Evolutionary conservation across 108 stramenopile species (phyloP), one percentile per base, ranked within the genome.

Genomic region (Chaetoceros muelleri): DNA sequence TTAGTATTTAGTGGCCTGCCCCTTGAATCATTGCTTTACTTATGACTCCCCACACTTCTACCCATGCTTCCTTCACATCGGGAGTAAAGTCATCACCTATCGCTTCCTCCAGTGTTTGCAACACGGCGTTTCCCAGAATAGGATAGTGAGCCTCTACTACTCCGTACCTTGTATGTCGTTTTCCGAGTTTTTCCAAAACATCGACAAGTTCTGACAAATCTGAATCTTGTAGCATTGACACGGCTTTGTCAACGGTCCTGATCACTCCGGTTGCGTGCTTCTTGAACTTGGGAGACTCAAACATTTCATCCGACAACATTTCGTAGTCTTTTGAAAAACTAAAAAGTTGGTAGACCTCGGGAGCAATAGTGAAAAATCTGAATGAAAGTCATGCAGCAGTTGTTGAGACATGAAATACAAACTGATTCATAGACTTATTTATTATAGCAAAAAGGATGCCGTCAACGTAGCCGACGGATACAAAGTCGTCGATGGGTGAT

Each of bases 191-290:
- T 7, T 54, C 5, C 20, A 54, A 7, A 54, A 54, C 24, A 21
- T 51, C 50, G 34, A 40, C 34, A 13, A 40, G 34, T 10, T 5
- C 8, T 10, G 34, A 40, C 23, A 65, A 65, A 44, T 77, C 67
- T 20, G 76, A 67, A 24, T 61, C 76, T n/a, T n/a, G n/a, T 3
- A 77, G 51, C 76, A 77, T 69, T 29, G 58, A 55, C 5, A 77
- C 10, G 21, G 71, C 71, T 16, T 49, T 69, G 55, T 77, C 64
- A n/a, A 72, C 44, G 48, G 56, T 68, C 21, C 8, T 8, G 18
- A 73, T 56, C 23, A 73, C 62, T 23, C 49, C 56, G 1, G 28
- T 34, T 2, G 62, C 62, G 31, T 73, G 72, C 34, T 26, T 40
- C 23, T 55, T 53, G 49, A 73, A 73, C 2, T 7, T 1, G 21